These are phyloP conservation scores for Coemansia sp. DNA, from an alignment of 192 early-diverging fungal genomes.

Conservation along the genomic window DNA sequence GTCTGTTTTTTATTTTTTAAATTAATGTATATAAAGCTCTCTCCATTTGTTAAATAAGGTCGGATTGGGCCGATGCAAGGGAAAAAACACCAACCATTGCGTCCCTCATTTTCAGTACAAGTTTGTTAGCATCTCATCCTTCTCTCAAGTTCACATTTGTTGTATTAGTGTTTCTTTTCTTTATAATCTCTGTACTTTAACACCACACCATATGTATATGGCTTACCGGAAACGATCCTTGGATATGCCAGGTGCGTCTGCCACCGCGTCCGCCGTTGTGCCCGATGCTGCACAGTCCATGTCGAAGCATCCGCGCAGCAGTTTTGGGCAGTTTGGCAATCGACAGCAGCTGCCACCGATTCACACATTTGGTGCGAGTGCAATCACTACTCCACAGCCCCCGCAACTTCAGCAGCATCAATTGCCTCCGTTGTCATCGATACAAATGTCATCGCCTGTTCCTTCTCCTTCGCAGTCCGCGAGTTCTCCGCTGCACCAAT, in stretches of 20 bases:
- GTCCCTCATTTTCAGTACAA: slow-evolving; percentile 6
- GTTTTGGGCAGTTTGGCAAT: slow-evolving; percentile 6
- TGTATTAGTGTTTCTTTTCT: slow-evolving; percentile 14
- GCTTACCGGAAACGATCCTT: slow-evolving; percentile 53
- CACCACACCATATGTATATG: slow-evolving; percentile 36
- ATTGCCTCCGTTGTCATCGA: background rate
- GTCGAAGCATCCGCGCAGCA: slow-evolving; percentile 45
- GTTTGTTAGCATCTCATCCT: background rate
- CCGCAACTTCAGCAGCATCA: slow-evolving; percentile 11
- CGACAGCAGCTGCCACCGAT: slow-evolving; percentile 34
- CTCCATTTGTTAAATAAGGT: background rate
- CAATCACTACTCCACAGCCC: background rate
- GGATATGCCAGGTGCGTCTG: slow-evolving; percentile 31
- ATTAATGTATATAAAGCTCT: too few relatives aligned
- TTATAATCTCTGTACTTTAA: slow-evolving; percentile 9
- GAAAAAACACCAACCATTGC: background rate
- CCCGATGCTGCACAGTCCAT: slow-evolving; percentile 6
- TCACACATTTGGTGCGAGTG: slow-evolving; percentile 3
- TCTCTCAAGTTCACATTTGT: background rate
- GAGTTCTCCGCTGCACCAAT: background rate
- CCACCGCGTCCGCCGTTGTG: slow-evolving; percentile 10
- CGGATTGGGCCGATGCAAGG: slow-evolving; percentile 7
- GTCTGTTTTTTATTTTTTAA: too few relatives aligned
- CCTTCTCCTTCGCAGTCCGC: slow-evolving; percentile 1
- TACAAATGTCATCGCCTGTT: slow-evolving; percentile 6